Base-by-base conservation (phyloP, 2,329 filamentous ascomycete species). In the Dactylellina leptospora region DNA sequence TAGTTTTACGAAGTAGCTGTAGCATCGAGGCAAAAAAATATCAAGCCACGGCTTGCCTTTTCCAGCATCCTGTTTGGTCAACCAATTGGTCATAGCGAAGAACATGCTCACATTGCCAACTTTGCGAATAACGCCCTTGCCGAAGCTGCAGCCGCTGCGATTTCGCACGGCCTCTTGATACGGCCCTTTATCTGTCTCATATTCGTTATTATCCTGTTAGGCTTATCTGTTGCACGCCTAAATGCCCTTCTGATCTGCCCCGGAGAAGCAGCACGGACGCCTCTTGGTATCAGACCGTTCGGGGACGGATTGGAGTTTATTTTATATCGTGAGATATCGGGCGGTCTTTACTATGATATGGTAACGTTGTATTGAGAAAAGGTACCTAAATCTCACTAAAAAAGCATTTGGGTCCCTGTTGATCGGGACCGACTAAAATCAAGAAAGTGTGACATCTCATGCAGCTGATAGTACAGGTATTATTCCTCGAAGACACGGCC, bases 401-500 rank as follows among this genome's bases (percentile, higher is more conserved):
- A 23, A 22, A 53, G 48, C 44, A 40, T 18, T 56, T 38, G 6
- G 18, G 45, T 22, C 27, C 16, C 42, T 27, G 54, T 51, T 45
- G 61, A 56, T 66, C 61, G 51, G 60, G 23, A 50, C 38, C 16
- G 11, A 23, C 16, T 11, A 55, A 30, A 48, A 20, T 40, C 11
- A 40, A 40, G 44, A 20, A 27, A 47, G 33, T 66, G 61, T 66
- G 61, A 66, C 25, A 51, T 50, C 51, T 66, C 61, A 40, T 66
- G 61, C 61, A 58, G 27, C 33, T 55, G 44, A 42, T 66, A 38
- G 42, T 36, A 30, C 22, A 25, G 47, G 47, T 56, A 66, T 50
- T 66, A 66, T 66, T 38, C 61, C 61, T 66, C 61, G 44, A 38
- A 40, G 51, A 33, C 40, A 58, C 53, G 61, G 61, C 61, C 51